Evolutionary conservation across 129 eudicot genomes (phyloP).

Genomic region (Erigeron canadensis): DNA sequence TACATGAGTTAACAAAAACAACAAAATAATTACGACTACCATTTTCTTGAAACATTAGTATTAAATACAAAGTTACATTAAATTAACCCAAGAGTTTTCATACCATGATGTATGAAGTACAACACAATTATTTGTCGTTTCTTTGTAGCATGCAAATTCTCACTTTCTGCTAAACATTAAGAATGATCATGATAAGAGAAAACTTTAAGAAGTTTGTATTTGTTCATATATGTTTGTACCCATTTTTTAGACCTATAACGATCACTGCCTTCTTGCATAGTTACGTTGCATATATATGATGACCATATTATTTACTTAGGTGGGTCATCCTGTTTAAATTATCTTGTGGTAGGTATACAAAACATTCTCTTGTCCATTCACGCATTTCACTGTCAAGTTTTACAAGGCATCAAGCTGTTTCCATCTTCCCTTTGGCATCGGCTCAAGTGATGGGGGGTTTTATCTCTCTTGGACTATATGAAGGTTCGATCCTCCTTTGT

Average conservation of each 20-base stretch:
- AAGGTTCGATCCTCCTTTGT: no score
- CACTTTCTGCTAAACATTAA: constrained; percentile 7
- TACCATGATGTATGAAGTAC: constrained; percentile 11
- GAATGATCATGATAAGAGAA: constrained; percentile 25
- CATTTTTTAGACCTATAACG: constrained; percentile 20
- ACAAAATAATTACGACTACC: no score
- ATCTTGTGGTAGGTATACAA: constrained; percentile 23
- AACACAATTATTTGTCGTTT: constrained; percentile 3
- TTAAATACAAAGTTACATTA: neutral
- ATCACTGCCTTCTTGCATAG: constrained; percentile 1
- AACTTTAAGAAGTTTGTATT: constrained; percentile 20
- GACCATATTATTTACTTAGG: no score
- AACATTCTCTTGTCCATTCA: constrained; percentile 34
- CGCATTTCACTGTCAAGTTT: constrained; percentile 28
- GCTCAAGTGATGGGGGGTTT: no score
- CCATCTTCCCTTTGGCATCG: no score
- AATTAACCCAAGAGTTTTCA: constrained; percentile 2
- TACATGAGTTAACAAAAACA: no score
- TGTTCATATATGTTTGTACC: constrained; percentile 23
- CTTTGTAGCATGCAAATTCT: constrained; percentile 13
- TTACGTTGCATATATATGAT: no score
- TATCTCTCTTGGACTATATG: no score
- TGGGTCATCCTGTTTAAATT: constrained; percentile 17
- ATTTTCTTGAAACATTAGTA: neutral
- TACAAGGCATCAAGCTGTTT: no score